Evolutionary conservation across 176 grass and related monocot species (phyloP).

Genomic region (Triticum timopheevii): DNA sequence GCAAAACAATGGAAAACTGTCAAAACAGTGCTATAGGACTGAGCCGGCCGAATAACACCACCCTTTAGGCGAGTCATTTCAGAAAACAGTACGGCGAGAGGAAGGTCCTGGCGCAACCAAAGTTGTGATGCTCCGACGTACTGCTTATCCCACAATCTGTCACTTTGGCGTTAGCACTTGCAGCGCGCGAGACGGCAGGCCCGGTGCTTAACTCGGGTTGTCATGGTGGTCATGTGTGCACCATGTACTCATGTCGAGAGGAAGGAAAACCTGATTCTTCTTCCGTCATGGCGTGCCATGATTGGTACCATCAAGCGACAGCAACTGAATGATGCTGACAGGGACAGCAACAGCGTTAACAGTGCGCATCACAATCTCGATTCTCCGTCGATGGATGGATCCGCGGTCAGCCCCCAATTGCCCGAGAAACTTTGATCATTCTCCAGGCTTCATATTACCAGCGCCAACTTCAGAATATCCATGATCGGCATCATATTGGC

Average conservation of each 20-base stretch:
- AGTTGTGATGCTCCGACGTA: too few species aligned
- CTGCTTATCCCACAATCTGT: neutral
- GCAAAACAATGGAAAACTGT: too few species aligned
- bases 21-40: too few species aligned
- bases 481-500: neutral
- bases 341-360: neutral
- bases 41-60: too few species aligned
- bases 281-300: neutral
- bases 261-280: neutral
- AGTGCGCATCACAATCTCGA: neutral
- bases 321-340: constrained; percentile 6
- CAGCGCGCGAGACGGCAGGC: neutral
- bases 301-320: constrained; percentile 26
- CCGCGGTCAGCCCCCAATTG: neutral
- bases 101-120: too few species aligned
- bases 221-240: neutral
- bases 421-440: too few species aligned
- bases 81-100: too few species aligned
- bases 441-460: neutral
- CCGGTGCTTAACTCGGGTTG: neutral
- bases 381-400: neutral
- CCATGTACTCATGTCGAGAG: neutral
- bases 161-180: neutral
- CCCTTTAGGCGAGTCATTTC: too few species aligned
- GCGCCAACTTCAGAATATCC: neutral